Percentiles rank a stretch among this genome's conserved stretches.
Conservation (phyloP, 352 stramenopile genomes). For the Pythium utonaiense region DNA sequence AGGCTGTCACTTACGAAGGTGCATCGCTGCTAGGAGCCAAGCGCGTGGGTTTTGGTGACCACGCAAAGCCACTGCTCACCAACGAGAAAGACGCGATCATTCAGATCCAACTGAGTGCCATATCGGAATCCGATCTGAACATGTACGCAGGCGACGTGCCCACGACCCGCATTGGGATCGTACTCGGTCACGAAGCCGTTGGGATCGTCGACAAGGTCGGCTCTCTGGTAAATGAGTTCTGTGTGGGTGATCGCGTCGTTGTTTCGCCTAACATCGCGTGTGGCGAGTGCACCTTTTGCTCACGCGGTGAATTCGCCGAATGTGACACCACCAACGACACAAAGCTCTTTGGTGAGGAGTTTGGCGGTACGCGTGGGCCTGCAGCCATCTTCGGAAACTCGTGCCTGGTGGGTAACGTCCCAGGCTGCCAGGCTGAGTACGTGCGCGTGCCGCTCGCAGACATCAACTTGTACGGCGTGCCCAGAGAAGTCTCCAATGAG, state of each 20-base stretch:
- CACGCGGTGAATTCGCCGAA: constrained; percentile 30
- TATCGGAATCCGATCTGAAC: constrained; percentile 39
- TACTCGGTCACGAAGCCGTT: constrained; percentile 43
- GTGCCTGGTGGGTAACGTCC: constrained; percentile 30
- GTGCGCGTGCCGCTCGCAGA: constrained; percentile 51
- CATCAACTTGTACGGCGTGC: constrained; percentile 33
- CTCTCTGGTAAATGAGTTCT: constrained; percentile 28
- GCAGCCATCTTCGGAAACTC: constrained; percentile 41
- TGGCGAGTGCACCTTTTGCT: constrained; percentile 37
- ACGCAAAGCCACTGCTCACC: constrained; percentile 25
- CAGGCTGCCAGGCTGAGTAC: constrained; percentile 49
- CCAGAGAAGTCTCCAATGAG: constrained; percentile 27
- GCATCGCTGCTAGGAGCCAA: constrained; percentile 16
- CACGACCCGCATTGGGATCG: constrained; percentile 33
- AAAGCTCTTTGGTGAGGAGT: constrained; percentile 34
- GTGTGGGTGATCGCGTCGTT: constrained; percentile 38
- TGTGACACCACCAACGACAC: constrained; percentile 46
- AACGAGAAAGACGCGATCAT: constrained; percentile 32
- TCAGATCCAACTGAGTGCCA: constrained; percentile 28
- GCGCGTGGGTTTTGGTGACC: constrained; percentile 20
- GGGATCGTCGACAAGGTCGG: constrained; percentile 34
- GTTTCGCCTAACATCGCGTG: constrained; percentile 38
- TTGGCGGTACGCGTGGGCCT: constrained; percentile 26
- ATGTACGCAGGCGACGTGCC: constrained; percentile 36
- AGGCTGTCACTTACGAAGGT: constrained; percentile 29